phyloP scores from a whole-genome alignment of 2,329 filamentous ascomycete species.

The Phaeosphaeriaceae sp. region DNA sequence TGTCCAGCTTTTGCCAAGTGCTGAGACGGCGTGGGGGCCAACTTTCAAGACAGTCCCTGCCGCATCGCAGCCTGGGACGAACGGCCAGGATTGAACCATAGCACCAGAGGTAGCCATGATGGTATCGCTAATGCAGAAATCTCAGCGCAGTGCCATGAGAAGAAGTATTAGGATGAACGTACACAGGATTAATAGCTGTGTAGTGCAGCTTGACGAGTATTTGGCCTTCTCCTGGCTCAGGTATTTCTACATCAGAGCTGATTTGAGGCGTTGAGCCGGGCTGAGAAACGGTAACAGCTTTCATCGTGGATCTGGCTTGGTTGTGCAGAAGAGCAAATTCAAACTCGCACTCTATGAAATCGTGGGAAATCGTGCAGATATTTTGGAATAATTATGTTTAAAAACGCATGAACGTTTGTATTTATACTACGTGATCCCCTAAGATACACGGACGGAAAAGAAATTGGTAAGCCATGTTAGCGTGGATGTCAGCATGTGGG shows the following conservation, averaged over 20 bases:
- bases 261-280: conserved; percentile 13
- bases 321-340: too few species aligned
- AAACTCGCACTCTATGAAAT: too few species aligned
- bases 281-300: conserved; percentile 18
- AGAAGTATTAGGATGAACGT: background rate
- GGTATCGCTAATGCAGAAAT: conserved; percentile 17
- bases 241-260: conserved; percentile 24
- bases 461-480: background rate
- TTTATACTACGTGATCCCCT: background rate
- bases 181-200: conserved; percentile 43
- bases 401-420: too few species aligned
- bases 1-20: conserved; percentile 29
- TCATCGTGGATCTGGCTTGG: conserved; percentile 13
- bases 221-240: conserved; percentile 33
- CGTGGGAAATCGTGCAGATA: too few species aligned
- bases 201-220: conserved; percentile 42
- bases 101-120: conserved; percentile 33
- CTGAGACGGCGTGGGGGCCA: conserved; percentile 28
- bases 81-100: conserved; percentile 39
- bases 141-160: too few species aligned
- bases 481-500: background rate
- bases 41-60: conserved; percentile 38
- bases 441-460: background rate
- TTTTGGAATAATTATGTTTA: too few species aligned
- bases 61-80: conserved; percentile 38